Evolutionary conservation across 345 rosid species (phyloP), one percentile per base, ranked within the genome.

Genomic region (Ailanthus altissimus): DNA sequence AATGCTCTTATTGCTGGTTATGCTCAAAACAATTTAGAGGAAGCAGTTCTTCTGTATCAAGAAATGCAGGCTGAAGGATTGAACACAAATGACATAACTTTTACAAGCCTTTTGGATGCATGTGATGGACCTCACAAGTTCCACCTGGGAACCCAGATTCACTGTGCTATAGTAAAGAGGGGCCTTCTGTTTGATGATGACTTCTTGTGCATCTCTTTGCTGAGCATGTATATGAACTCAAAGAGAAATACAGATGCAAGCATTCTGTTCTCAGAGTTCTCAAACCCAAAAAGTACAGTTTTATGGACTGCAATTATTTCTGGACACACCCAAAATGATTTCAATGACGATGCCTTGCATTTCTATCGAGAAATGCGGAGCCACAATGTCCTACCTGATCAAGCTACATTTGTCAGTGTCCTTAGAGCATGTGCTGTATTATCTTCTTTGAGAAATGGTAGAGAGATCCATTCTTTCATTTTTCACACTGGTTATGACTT

Each of bases 221-320:
- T 95, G 74, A 85, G 93, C 75, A 87, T 94, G 92, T 94, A 93
- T 83, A 84, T 91, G 91, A 90, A 83, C 77, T 82, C 90, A 46
- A 75, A 61, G 51, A 86, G 88, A 76, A 80, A 85, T 72, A 75
- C 64, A 75, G 96, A 93, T 28, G 94, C 91, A 70, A 71, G 75
- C 70, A 60, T 73, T 78, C 88, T 94, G 67, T 94, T 93, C 82
- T 83, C 84, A 8, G 93, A 89, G 86, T 85, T 90, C 53, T 75
- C 88, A 67, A 81, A 69, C 78, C 90, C 91, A 71, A 90, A 80
- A 86, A 90, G 93, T 77, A 69, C 82, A 51, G 78, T 93, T 75
- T 72, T 89, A 54, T 91, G 97, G 97, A 94, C 98, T 51, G 93
- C 92, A 26, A 78, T 94, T 84, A 91, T 94, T 79, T 94, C 98